Percentiles rank a stretch among this genome's conserved stretches.
phyloP scores from a whole-genome alignment of 2,329 filamentous ascomycete species.

The Plectosphaerella cucumerina region DNA sequence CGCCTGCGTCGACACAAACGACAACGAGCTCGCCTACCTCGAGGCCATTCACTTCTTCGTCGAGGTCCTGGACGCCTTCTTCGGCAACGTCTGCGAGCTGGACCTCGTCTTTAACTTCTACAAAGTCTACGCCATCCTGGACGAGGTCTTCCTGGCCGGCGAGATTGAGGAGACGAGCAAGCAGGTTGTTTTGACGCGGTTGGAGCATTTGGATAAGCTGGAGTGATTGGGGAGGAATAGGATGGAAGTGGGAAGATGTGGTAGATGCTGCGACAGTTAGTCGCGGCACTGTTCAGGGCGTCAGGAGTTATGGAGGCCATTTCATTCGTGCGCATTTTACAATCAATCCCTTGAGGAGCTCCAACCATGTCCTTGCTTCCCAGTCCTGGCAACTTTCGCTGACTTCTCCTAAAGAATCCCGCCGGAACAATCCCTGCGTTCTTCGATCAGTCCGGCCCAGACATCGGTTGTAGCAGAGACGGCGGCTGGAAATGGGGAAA shows the following conservation, averaged over 20 bases:
- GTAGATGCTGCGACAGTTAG: not conserved
- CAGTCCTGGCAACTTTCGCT: too few species aligned
- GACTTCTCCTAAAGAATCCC: too few species aligned
- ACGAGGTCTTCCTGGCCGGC: constrained; percentile 95
- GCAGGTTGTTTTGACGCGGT: constrained; percentile 87
- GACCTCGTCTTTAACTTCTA: constrained; percentile 83
- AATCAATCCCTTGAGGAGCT: not conserved
- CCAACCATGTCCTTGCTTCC: too few species aligned
- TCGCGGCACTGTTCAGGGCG: too few species aligned
- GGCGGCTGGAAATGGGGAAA: too few species aligned
- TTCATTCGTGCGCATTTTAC: not conserved
- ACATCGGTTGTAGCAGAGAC: too few species aligned
- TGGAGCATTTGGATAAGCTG: constrained; percentile 95
- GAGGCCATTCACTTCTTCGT: constrained; percentile 99
- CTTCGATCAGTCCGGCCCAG: too few species aligned
- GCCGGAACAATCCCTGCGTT: too few species aligned
- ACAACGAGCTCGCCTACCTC: constrained; percentile 94
- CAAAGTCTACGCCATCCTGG: constrained; percentile 94
- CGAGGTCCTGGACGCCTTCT: constrained; percentile 96
- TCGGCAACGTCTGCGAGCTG: constrained; percentile 97
- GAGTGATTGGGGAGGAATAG: constrained; percentile 50
- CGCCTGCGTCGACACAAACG: constrained; percentile 97
- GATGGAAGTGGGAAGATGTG: not conserved
- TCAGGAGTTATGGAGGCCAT: not conserved
- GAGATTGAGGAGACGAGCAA: constrained; percentile 99